phyloP scores from a whole-genome alignment of 2,329 filamentous ascomycete species.

The Colletotrichum shisoi region DNA sequence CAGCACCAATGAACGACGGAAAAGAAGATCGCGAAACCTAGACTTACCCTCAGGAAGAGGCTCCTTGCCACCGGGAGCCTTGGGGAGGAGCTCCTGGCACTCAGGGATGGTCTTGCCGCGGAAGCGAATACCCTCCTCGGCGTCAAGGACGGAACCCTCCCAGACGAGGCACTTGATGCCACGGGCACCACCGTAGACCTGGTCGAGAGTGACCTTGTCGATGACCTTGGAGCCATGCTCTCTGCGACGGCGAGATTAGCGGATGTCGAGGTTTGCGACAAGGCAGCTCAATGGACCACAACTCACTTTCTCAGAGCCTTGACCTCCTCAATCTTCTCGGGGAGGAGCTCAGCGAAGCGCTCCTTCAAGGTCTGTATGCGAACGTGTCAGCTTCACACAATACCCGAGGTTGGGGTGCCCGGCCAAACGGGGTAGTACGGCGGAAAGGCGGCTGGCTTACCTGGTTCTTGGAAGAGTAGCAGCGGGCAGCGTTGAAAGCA shows the following conservation, averaged over 20 bases:
- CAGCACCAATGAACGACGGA: background rate
- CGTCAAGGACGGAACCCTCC: constrained; percentile 98
- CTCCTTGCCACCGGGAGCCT: constrained; percentile 95
- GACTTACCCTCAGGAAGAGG: constrained; percentile 86
- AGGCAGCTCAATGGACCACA: constrained; percentile 32
- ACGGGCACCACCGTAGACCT: constrained; percentile 98
- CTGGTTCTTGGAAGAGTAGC: constrained; percentile 92
- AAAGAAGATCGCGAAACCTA: background rate
- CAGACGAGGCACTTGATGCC: constrained; percentile 98
- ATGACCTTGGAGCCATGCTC: constrained; percentile 95
- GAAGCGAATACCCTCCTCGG: constrained; percentile 99
- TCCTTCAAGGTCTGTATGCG: constrained; percentile 86
- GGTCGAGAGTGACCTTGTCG: constrained; percentile 97
- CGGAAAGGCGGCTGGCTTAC: constrained; percentile 57
- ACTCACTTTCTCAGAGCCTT: constrained; percentile 96
- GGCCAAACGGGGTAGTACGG: constrained; percentile 34
- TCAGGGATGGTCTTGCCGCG: constrained; percentile 99
- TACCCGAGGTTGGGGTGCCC: constrained; percentile 38
- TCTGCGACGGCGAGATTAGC: constrained; percentile 57
- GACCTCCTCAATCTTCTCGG: constrained; percentile 98
- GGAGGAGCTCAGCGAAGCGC: constrained; percentile 94
- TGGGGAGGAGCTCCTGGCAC: constrained; percentile 96
- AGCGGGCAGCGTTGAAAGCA: constrained; percentile 83
- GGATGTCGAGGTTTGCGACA: constrained; percentile 24
- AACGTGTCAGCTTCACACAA: constrained; percentile 41